Evolutionary conservation across 257 asterid species (phyloP).

Genomic region (Apocynum venetum): DNA sequence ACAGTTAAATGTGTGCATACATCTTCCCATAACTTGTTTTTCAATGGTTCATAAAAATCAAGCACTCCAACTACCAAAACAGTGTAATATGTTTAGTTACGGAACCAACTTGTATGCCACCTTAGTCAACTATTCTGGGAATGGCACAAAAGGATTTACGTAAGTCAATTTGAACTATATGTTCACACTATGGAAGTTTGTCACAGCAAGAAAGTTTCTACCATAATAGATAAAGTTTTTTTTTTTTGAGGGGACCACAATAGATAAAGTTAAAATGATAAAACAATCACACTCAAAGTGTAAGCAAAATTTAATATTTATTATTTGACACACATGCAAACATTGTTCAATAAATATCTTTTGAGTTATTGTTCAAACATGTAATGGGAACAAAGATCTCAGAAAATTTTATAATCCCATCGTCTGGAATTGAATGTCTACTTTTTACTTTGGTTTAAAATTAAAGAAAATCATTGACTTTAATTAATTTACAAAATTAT

Average conservation of each 20-base stretch:
- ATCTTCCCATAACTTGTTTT: neutral
- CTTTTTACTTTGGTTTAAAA: no score
- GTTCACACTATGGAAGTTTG: neutral
- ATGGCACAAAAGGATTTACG: neutral
- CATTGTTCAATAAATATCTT: neutral
- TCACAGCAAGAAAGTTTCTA: neutral
- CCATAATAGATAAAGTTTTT: neutral
- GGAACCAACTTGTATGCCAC: neutral
- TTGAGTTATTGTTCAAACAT: neutral
- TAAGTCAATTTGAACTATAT: neutral
- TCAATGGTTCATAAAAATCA: neutral
- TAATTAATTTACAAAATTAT: no score
- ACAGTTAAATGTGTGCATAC: neutral
- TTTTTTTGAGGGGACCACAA: neutral
- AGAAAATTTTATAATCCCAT: neutral
- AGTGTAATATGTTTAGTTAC: neutral
- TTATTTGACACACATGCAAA: neutral
- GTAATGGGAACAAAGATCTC: neutral
- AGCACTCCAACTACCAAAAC: neutral
- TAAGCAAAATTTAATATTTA: neutral
- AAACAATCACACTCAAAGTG: neutral
- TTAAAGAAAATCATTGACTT: no score
- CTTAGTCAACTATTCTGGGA: neutral
- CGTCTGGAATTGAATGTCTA: no score
- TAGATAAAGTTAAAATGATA: neutral